Percentiles rank a stretch among this genome's conserved stretches.
Conservation (phyloP, 768 basidiomycete genomes). For the Psilocybe cyanescens region DNA sequence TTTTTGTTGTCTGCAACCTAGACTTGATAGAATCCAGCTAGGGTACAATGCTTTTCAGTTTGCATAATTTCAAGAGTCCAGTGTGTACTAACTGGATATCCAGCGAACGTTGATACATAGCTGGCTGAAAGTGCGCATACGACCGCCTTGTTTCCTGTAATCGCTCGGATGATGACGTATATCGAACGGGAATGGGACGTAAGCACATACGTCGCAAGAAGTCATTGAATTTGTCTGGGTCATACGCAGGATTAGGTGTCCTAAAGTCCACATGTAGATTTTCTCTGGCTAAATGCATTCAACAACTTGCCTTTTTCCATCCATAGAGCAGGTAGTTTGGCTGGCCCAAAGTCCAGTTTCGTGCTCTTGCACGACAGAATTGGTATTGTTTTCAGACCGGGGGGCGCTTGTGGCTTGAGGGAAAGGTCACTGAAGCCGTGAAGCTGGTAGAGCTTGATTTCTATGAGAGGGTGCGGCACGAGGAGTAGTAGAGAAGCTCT, state of each 20-base stretch:
- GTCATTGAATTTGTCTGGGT: conserved; percentile 64
- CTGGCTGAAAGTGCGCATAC: conserved; percentile 91
- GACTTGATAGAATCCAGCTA: conserved; percentile 96
- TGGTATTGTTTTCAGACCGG: conserved; percentile 22
- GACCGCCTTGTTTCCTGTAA: conserved; percentile 80
- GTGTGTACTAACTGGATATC: conserved; percentile 70
- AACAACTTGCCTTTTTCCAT: conserved; percentile 64
- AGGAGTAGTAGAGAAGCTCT: conserved; percentile 17
- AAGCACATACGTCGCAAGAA: conserved; percentile 61
- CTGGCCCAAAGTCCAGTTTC: conserved; percentile 74
- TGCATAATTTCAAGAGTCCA: conserved; percentile 23
- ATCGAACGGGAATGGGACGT: conserved; percentile 8
- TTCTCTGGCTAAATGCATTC: background rate
- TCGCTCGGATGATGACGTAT: conserved; percentile 12
- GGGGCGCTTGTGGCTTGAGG: background rate
- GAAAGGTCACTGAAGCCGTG: background rate
- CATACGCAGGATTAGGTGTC: conserved; percentile 65
- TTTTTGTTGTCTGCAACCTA: conserved; percentile 84
- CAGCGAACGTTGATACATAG: conserved; percentile 90
- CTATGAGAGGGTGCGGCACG: conserved; percentile 13
- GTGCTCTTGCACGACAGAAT: conserved; percentile 64
- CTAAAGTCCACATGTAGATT: conserved; percentile 31
- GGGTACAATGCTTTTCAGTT: background rate
- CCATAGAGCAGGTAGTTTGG: conserved; percentile 73
- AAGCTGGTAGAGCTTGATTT: conserved; percentile 4